A percentile compares a stretch with the other conserved stretches of the same genome.
Conservation (phyloP, 331 rosid genomes). For the Stylosanthes scabra region DNA sequence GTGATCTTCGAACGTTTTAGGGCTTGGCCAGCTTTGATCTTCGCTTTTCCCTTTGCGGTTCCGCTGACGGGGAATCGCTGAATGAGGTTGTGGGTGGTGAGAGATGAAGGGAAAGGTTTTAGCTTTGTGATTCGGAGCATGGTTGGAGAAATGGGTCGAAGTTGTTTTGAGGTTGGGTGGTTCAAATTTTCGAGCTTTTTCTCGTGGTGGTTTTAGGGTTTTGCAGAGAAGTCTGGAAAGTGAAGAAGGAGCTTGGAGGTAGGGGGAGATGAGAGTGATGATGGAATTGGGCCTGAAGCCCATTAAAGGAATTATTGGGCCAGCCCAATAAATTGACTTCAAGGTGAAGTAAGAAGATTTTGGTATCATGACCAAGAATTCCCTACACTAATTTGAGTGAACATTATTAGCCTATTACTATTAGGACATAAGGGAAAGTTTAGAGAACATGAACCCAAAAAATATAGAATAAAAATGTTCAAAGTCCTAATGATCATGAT, state of each 20-base stretch:
- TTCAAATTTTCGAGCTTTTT: neutral
- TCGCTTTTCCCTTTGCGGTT: slow-evolving; percentile 85
- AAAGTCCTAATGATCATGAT: no score
- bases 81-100: slow-evolving; percentile 50
- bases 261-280: neutral
- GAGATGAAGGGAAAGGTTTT: slow-evolving; percentile 43
- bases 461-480: no score
- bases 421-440: no score
- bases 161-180: neutral
- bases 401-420: no score
- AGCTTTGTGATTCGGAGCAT: slow-evolving; percentile 65
- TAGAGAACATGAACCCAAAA: no score
- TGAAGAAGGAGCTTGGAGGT: neutral
- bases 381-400: no score
- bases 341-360: no score
- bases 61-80: slow-evolving; percentile 80
- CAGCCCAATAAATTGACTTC: no score
- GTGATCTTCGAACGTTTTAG: slow-evolving; percentile 71
- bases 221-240: neutral
- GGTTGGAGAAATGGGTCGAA: slow-evolving; percentile 15
- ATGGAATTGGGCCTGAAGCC: neutral
- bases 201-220: neutral
- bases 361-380: no score
- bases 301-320: neutral
- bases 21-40: slow-evolving; percentile 58